Percentiles rank a stretch among this genome's conserved stretches.
Evolutionary conservation across 1,284 basidiomycete species (phyloP).

Genomic region (Cryptococcus sp.): DNA sequence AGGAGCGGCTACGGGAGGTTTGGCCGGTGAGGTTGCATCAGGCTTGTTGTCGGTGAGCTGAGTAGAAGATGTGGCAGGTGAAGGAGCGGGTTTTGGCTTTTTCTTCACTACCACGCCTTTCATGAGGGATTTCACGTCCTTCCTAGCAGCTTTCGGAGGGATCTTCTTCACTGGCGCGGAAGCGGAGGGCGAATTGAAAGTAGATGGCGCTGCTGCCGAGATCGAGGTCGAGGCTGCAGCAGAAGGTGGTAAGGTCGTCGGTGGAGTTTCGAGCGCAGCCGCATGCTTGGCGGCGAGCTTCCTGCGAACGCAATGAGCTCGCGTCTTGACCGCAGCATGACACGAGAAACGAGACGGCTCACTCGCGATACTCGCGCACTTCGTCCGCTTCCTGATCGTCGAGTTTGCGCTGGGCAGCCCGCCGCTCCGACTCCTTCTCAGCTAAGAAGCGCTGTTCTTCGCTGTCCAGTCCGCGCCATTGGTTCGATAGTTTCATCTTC

Average conservation of each 20-base stretch:
- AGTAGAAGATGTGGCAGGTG: background rate
- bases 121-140: constrained; percentile 49
- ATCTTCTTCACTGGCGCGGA: constrained; percentile 18
- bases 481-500: constrained; percentile 86
- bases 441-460: constrained; percentile 88
- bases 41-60: background rate
- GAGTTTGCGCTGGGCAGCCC: constrained; percentile 70
- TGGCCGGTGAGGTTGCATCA: no score
- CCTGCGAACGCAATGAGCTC: constrained; percentile 13
- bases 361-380: constrained; percentile 76
- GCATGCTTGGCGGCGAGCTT: constrained; percentile 34
- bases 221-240: constrained; percentile 4
- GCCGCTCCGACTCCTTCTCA: constrained; percentile 72
- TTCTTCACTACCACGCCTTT: constrained; percentile 54
- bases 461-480: constrained; percentile 85
- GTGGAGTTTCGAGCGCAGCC: constrained; percentile 5
- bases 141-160: constrained; percentile 40
- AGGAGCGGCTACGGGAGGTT: no score
- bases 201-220: no score
- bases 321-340: background rate
- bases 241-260: constrained; percentile 10
- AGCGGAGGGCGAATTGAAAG: constrained; percentile 7
- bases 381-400: constrained; percentile 78
- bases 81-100: constrained; percentile 33
- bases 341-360: constrained; percentile 29